Evolutionary conservation across 2,329 filamentous ascomycete genomes (phyloP).

Genomic region (Phyllosticta citribraziliensis): DNA sequence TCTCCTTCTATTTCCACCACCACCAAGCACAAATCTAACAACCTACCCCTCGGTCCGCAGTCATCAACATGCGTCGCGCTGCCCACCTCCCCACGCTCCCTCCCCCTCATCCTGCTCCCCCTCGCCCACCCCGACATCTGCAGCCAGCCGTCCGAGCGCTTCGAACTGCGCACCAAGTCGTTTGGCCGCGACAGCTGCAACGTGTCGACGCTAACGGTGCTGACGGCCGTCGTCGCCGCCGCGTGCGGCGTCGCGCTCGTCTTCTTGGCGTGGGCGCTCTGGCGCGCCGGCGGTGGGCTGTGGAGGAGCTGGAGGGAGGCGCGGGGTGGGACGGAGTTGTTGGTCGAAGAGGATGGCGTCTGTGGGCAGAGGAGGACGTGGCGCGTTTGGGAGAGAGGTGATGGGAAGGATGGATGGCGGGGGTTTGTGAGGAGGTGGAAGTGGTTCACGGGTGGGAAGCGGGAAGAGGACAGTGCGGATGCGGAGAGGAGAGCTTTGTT

Average conservation of each 20-base stretch:
- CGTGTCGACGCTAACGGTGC: conserved; percentile 37
- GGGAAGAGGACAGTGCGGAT: background rate
- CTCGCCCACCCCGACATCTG: conserved; percentile 23
- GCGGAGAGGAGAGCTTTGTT: conserved; percentile 18
- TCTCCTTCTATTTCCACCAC: too few species aligned
- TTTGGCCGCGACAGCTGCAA: conserved; percentile 30
- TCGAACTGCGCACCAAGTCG: conserved; percentile 34
- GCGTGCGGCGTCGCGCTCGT: conserved; percentile 32
- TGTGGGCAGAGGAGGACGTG: background rate
- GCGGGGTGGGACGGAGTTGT: conserved; percentile 12
- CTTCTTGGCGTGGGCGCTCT: conserved; percentile 17
- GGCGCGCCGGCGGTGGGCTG: conserved; percentile 14
- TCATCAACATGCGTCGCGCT: conserved; percentile 34
- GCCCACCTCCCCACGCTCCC: conserved; percentile 18
- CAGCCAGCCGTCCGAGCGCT: conserved; percentile 31
- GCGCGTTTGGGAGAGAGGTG: conserved; percentile 16
- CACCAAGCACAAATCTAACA: background rate
- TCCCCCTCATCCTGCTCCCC: conserved; percentile 29
- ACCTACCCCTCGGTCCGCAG: conserved; percentile 14
- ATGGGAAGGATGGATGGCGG: background rate
- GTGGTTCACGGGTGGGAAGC: conserved; percentile 18
- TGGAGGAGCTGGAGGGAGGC: conserved; percentile 13
- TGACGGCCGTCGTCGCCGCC: conserved; percentile 35
- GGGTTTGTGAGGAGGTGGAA: background rate
- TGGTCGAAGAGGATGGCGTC: background rate